Evolutionary conservation across 169 alveolate species (phyloP).

Genomic region (Plasmodium blacklocki): DNA sequence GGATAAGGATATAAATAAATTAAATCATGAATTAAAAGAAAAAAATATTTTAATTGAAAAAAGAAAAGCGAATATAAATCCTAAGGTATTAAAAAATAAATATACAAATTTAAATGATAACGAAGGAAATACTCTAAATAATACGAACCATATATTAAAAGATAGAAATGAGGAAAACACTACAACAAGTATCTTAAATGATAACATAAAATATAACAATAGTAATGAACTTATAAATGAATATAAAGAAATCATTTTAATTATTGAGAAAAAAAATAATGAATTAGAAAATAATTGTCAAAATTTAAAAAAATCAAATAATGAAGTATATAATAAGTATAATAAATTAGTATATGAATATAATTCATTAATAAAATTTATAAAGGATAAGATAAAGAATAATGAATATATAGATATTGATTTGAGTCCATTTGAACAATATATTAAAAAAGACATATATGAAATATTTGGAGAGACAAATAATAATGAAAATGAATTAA

Average conservation of each 20-base stretch:
- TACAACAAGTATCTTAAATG: background rate
- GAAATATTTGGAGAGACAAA: background rate
- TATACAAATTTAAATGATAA: too few species aligned
- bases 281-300: constrained; percentile 62
- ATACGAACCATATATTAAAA: background rate
- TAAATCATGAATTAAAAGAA: constrained; percentile 18
- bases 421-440: background rate
- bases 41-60: constrained; percentile 4
- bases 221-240: constrained; percentile 4
- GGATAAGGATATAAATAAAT: constrained; percentile 36
- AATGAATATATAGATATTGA: constrained; percentile 8
- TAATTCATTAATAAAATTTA: constrained; percentile 25
- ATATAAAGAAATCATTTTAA: constrained; percentile 51
- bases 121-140: too few species aligned
- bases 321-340: constrained; percentile 36
- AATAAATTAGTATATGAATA: constrained; percentile 24
- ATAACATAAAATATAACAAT: background rate
- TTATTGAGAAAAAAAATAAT: constrained; percentile 46
- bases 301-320: constrained; percentile 24
- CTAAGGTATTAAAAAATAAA: background rate
- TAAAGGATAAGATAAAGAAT: constrained; percentile 29
- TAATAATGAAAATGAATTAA: background rate
- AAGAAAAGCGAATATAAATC: background rate
- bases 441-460: background rate
- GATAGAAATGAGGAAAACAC: background rate